Conservation (phyloP, 2,329 filamentous ascomycete genomes). For the Alternaria panax region DNA sequence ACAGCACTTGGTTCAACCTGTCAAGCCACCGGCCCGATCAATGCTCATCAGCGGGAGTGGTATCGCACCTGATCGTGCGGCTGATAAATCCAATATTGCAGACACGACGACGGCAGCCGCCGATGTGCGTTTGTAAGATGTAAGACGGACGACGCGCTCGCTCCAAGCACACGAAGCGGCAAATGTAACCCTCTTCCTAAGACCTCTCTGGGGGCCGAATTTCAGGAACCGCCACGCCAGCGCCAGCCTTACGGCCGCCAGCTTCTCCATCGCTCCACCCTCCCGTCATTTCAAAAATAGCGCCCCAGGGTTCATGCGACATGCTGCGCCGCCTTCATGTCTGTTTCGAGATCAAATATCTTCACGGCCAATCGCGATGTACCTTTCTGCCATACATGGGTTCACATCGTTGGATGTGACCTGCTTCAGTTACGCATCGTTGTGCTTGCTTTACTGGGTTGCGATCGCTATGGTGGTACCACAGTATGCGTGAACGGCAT, state of each 20-base stretch:
- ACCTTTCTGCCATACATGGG: slow-evolving; percentile 33
- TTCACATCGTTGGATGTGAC: not conserved
- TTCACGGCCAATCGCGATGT: slow-evolving; percentile 8
- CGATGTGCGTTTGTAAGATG: not conserved
- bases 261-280: not conserved
- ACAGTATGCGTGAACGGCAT: not conserved
- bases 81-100: slow-evolving; percentile 16
- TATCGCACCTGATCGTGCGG: not conserved
- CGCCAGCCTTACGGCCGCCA: slow-evolving; percentile 12
- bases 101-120: slow-evolving; percentile 8
- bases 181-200: slow-evolving; percentile 5
- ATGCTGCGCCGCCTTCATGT: slow-evolving; percentile 25
- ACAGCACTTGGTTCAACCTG: not conserved
- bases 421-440: slow-evolving; percentile 1
- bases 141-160: not conserved
- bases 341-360: slow-evolving; percentile 16
- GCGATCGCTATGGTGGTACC: not conserved
- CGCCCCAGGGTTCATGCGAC: slow-evolving; percentile 9
- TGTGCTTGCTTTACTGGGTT: not conserved
- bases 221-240: slow-evolving; percentile 4
- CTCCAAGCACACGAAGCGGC: slow-evolving; percentile 5
- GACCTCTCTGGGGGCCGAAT: slow-evolving; percentile 6
- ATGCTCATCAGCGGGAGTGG: not conserved
- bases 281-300: slow-evolving; percentile 26
- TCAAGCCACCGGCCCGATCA: slow-evolving; percentile 17